phyloP scores from a whole-genome alignment of 352 stramenopile species.

The Phytophthora pisi region DNA sequence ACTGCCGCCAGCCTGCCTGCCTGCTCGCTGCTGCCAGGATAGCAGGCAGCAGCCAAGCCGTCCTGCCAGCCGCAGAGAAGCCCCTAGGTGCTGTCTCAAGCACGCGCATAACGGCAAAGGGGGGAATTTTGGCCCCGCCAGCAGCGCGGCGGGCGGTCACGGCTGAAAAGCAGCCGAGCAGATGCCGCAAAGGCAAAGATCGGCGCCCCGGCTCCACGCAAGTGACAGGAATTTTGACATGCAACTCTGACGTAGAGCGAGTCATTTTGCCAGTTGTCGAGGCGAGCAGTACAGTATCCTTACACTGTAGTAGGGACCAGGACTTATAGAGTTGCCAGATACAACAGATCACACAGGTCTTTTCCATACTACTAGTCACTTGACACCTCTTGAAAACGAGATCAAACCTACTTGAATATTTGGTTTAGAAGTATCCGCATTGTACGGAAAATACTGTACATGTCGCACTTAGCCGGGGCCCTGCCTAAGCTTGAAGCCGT shows the following conservation, averaged over 20 bases:
- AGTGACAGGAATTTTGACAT: slow-evolving; percentile 45
- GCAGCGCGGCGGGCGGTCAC: neutral
- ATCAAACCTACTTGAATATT: too few species aligned
- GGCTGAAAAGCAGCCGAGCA: neutral
- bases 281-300: neutral
- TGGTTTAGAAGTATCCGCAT: too few species aligned
- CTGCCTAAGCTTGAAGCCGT: neutral
- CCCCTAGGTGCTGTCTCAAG: neutral
- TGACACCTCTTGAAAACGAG: too few species aligned
- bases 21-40: neutral
- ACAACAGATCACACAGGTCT: too few species aligned
- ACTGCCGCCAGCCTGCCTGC: neutral
- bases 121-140: neutral
- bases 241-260: slow-evolving; percentile 42
- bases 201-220: slow-evolving; percentile 17
- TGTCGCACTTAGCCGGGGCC: too few species aligned
- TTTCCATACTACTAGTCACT: too few species aligned
- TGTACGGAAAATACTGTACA: too few species aligned
- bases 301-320: too few species aligned
- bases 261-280: slow-evolving; percentile 37
- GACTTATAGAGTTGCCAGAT: too few species aligned
- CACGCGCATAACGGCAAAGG: neutral
- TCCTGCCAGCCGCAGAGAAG: neutral
- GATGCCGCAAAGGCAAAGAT: neutral
- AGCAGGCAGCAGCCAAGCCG: neutral